phyloP scores from a whole-genome alignment of 495 filamentous ascomycete genomes.

The Xylaria palmicola region DNA sequence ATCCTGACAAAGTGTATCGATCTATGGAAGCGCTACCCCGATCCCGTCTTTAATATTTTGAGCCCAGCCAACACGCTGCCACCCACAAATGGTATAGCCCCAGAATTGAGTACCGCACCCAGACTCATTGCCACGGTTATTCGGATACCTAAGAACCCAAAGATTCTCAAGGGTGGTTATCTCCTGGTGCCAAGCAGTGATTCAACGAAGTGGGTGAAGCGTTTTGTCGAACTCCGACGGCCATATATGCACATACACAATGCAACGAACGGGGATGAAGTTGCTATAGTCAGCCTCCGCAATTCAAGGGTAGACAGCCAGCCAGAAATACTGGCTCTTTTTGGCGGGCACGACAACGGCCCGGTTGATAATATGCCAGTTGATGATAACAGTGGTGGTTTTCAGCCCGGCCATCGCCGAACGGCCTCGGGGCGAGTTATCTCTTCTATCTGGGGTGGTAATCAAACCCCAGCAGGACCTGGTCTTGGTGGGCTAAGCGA shows the following conservation, averaged over 20 bases:
- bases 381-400: slow-evolving; percentile 19
- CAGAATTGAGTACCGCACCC: slow-evolving; percentile 37
- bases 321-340: slow-evolving; percentile 78
- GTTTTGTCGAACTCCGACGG: slow-evolving; percentile 87
- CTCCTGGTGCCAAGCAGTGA: slow-evolving; percentile 74
- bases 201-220: slow-evolving; percentile 78
- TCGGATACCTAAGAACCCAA: slow-evolving; percentile 68
- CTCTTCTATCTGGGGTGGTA: slow-evolving; percentile 36
- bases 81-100: slow-evolving; percentile 62
- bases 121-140: slow-evolving; percentile 68
- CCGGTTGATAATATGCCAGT: slow-evolving; percentile 18
- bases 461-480: slow-evolving; percentile 22
- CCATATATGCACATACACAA: slow-evolving; percentile 91
- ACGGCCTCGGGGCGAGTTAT: slow-evolving; percentile 29
- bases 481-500: slow-evolving; percentile 46
- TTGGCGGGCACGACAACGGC: slow-evolving; percentile 48
- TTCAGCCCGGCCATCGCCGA: slow-evolving; percentile 33
- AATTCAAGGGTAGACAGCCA: slow-evolving; percentile 84
- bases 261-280: slow-evolving; percentile 81
- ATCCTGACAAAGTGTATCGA: slow-evolving; percentile 70
- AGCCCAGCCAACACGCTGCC: slow-evolving; percentile 74
- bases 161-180: slow-evolving; percentile 78
- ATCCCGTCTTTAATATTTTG: slow-evolving; percentile 70
- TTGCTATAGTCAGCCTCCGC: slow-evolving; percentile 80
- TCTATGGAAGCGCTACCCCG: slow-evolving; percentile 76